Evolutionary conservation across 331 rosid species (phyloP), one percentile per base, ranked within the genome.

Genomic region (Prunus yedoensis): DNA sequence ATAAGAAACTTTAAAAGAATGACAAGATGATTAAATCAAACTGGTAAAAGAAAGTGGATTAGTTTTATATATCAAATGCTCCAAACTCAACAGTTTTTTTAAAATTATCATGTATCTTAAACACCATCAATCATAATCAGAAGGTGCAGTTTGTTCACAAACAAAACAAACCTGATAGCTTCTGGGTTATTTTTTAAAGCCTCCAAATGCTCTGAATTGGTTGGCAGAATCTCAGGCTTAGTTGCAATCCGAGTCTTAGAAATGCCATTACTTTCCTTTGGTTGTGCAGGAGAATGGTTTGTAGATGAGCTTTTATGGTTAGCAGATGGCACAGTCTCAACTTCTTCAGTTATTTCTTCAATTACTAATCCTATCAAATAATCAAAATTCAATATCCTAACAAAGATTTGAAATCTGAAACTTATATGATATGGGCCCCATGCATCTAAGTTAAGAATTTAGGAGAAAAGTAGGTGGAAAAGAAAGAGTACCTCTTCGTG

Each of bases 311-410:
- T 80, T 81, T 27, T 83, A 53, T 38, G 45, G 70, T 85, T 83
- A 57, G 54, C 70, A 45, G 87, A 80, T 54, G 85, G 64, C 25
- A 57, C 58, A 77, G 81, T 71, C 80, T 85, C 89, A 14, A 45
- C 87, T 79, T 88, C 97, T 85, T 92, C 97, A 77, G 88, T 89
- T 81, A 94, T 88, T 82, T 94, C 97, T 83, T 94, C 97, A 74
- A 92, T 92, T 66, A 87, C 85, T 79, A 92, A 54, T 78, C 89
- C 99, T 91, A 73, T 57, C 43, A 28, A 64, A 69, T 21, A 78
- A 32, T 17, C 49, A 14, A 68, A 38, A 46, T 30, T 57, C 15
- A 73, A 58, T 30, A 65, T 53, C 4, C 46, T 10, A 72, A 12
- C 13, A 38, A 53, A n/a, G 13, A 18, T 25, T 30, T 35, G 53